Conservation (phyloP, 257 asterid genomes). For the Fraxinus quadrangulata region DNA sequence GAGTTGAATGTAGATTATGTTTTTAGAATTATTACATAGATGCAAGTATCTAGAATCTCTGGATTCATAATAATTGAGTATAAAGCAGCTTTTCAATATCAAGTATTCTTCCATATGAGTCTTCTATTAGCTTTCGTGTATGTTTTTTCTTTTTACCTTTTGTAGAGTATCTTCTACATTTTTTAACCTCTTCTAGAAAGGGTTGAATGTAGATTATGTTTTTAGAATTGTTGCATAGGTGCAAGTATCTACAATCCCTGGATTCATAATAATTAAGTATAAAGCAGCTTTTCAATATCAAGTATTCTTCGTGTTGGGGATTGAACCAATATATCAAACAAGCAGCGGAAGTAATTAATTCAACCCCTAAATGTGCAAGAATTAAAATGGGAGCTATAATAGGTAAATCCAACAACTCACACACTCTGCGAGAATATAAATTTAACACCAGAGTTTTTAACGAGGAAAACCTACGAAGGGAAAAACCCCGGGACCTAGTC, state of each 20-base stretch:
- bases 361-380: too few species aligned
- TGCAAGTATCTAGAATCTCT: background rate
- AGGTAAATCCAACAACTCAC: too few species aligned
- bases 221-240: background rate
- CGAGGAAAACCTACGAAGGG: too few species aligned
- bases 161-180: background rate
- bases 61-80: background rate
- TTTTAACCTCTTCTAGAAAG: background rate
- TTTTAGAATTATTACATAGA: background rate
- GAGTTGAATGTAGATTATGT: background rate
- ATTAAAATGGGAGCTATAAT: too few species aligned
- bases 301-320: background rate
- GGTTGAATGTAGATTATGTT: background rate
- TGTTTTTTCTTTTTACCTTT: conserved; percentile 29
- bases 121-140: conserved; percentile 59
- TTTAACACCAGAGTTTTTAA: too few species aligned
- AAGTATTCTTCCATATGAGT: background rate
- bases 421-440: too few species aligned
- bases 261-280: background rate
- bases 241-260: background rate
- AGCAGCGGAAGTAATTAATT: too few species aligned
- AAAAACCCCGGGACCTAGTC: too few species aligned
- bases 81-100: conserved; percentile 14
- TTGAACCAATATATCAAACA: too few species aligned
- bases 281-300: conserved; percentile 12